phyloP scores from a whole-genome alignment of 257 asterid species.

The Solanum pinnatisectum region DNA sequence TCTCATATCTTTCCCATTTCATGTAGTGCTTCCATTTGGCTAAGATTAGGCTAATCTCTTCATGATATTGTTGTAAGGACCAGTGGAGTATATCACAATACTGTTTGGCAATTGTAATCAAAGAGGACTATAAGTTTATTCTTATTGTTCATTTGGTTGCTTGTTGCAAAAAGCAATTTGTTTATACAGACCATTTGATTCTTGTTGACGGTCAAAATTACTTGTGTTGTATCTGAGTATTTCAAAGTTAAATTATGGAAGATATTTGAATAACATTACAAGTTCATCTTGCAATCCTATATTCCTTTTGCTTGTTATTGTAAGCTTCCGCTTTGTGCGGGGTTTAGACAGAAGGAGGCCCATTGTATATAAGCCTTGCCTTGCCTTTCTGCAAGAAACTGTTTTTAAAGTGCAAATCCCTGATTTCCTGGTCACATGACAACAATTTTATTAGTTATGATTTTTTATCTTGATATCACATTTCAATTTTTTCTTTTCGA shows the following conservation, averaged over 20 bases:
- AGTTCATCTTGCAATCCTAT: neutral
- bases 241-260: neutral
- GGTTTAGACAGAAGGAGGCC: neutral
- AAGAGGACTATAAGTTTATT: neutral
- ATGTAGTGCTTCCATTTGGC: neutral
- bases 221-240: neutral
- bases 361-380: neutral
- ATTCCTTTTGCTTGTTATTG: neutral
- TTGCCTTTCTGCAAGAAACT: rapidly evolving
- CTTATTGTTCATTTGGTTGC: neutral
- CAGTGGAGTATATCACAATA: neutral
- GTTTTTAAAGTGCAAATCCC: rapidly evolving
- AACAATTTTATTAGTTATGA: neutral
- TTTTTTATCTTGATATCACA: too few relatives aligned
- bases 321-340: neutral
- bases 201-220: neutral
- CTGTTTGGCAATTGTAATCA: neutral
- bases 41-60: neutral
- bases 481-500: too few relatives aligned
- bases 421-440: neutral
- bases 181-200: neutral
- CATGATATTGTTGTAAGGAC: neutral
- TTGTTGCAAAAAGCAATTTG: neutral
- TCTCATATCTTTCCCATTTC: neutral
- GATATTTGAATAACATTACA: neutral